These are phyloP conservation scores for Exophiala oligosperma DNA, from an alignment of 2,329 filamentous ascomycete species.

Conservation along the genomic window DNA sequence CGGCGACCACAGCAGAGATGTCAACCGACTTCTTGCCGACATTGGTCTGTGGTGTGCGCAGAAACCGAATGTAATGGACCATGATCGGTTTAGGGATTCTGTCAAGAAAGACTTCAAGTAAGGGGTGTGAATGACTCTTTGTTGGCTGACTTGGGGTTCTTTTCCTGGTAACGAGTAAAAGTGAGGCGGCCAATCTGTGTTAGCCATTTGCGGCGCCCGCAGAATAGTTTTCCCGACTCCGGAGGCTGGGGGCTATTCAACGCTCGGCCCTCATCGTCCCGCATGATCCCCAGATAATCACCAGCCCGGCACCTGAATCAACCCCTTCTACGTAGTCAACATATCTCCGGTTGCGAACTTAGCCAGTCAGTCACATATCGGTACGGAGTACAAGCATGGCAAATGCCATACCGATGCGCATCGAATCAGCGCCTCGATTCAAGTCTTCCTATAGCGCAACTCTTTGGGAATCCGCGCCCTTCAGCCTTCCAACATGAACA, in stretches of 20 bases:
- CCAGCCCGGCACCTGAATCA: neutral
- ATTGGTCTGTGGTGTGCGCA: slow-evolving; percentile 59
- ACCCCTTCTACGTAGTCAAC: neutral
- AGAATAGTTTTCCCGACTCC: too few relatives aligned
- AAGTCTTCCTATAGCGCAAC: neutral
- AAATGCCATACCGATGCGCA: slow-evolving; percentile 14
- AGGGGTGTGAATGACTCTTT: neutral
- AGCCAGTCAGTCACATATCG: too few relatives aligned
- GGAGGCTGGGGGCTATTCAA: too few relatives aligned
- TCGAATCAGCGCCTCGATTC: slow-evolving; percentile 10
- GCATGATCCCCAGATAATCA: neutral
- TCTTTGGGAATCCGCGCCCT: neutral
- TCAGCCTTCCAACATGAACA: slow-evolving; percentile 28
- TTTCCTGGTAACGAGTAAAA: too few relatives aligned
- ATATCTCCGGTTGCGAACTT: neutral
- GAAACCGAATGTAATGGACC: slow-evolving; percentile 66
- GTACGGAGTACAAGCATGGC: slow-evolving; percentile 14
- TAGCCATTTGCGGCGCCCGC: too few relatives aligned
- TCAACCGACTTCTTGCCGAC: slow-evolving; percentile 45
- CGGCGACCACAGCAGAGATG: slow-evolving; percentile 58
- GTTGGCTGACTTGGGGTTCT: too few relatives aligned
- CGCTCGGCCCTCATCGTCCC: neutral
- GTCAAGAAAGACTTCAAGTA: too few relatives aligned
- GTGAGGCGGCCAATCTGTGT: too few relatives aligned
- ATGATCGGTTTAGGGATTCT: slow-evolving; percentile 34